Evolutionary conservation across 2,329 filamentous ascomycete genomes (phyloP).

Genomic region (Canariomyces notabilis): DNA sequence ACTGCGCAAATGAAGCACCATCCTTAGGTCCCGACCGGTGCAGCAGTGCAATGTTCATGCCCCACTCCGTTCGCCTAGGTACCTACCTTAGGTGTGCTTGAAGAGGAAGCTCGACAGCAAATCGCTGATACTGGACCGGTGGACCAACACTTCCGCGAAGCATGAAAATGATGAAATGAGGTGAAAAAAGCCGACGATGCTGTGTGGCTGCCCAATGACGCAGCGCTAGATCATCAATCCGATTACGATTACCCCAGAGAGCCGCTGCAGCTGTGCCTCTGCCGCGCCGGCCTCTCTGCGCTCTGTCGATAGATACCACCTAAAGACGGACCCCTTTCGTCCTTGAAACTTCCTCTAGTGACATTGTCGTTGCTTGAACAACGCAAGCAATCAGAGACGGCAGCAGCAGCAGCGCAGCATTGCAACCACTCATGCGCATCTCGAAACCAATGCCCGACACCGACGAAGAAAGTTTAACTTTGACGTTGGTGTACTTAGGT

Average conservation of each 20-base stretch:
- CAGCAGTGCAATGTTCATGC: background rate
- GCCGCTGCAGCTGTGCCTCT: background rate
- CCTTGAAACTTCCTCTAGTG: too few species aligned
- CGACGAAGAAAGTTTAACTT: too few species aligned
- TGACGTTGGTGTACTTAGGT: background rate
- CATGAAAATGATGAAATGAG: background rate
- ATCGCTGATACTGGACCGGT: background rate
- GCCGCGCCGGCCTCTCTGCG: background rate
- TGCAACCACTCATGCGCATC: too few species aligned
- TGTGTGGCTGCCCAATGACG: constrained; percentile 18
- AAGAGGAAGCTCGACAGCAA: background rate
- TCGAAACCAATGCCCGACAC: too few species aligned
- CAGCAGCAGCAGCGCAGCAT: too few species aligned
- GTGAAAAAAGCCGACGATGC: constrained; percentile 1
- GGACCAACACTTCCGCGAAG: too few species aligned
- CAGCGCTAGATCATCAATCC: constrained; percentile 3
- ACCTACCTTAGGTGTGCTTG: too few species aligned
- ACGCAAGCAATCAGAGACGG: too few species aligned
- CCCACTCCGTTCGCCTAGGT: background rate
- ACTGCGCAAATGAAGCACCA: too few species aligned
- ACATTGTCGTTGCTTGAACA: too few species aligned
- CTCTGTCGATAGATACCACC: background rate
- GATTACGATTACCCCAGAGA: background rate
- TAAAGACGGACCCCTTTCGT: background rate
- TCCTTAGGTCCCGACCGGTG: too few species aligned